Evolutionary conservation across 2,329 filamentous ascomycete species (phyloP), one percentile per base, ranked within the genome.

Genomic region (Botrytis elliptica): DNA sequence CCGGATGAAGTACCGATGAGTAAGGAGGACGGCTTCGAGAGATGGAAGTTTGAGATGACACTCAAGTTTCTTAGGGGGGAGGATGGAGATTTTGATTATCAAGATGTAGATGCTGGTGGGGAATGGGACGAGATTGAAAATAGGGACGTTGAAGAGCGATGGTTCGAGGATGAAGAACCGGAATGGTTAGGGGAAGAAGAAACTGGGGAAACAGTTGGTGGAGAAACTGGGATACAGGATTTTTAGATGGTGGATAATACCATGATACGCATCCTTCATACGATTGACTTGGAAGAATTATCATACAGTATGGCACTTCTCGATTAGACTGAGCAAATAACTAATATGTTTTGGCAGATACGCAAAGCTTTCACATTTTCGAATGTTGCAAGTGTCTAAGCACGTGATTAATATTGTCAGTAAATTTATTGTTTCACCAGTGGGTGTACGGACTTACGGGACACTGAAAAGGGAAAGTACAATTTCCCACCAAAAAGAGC

Each of bases 111-210:
- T 78, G 77, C 78, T 62, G 79, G 75, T 73, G 79, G 80, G 16
- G 80, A 81, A 40, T 80, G 73, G 69, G 81, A 82, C 76, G 76
- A 76, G 60, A 76, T 82, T 55, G 81, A 81, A 70, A 75, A 77
- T 38, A 75, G 75, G 66, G 81, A 82, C 73, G 78, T 75, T 49
- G 80, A 81, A 72, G 81, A 82, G 60, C 76, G 72, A 68, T 82
- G 79, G 79, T 82, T 82, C 79, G 80, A 82, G 25, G 79, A 81
- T 29, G 81, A 82, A 74, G 80, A 81, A 73, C 80, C 80, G 38
- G 76, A 77, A 65, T 82, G 80, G 79, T 73, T 78, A 57, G 76
- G 73, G 9, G 75, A 77, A 12, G 77, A 77, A 18, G 74, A 75
- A 25, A 59, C 73, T 46, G 76, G 71, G n/a, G 75, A 66, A 46